A percentile compares a stretch with the other conserved stretches of the same genome.
These are phyloP conservation scores for Botryotinia narcissicola DNA, from an alignment of 2,329 filamentous ascomycete genomes.

Conservation along the genomic window DNA sequence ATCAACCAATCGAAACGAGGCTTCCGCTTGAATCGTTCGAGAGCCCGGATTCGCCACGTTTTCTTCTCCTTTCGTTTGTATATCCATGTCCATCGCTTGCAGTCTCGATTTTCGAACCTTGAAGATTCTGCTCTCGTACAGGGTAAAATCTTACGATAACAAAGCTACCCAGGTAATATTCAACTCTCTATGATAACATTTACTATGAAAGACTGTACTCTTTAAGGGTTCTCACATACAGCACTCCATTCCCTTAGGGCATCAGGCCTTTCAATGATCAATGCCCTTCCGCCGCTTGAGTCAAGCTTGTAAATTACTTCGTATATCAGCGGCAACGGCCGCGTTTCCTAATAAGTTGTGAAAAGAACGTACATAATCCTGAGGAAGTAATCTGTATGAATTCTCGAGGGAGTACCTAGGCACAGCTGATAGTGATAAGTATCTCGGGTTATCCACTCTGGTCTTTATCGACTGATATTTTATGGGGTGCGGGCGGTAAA, in stretches of 20 bases:
- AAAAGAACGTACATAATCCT: background rate
- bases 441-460: background rate
- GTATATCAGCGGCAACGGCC: background rate
- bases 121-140: background rate
- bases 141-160: background rate
- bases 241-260: background rate
- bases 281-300: background rate
- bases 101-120: background rate
- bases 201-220: background rate
- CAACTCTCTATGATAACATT: background rate
- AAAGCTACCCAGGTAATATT: background rate
- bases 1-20: background rate
- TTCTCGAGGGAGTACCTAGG: background rate
- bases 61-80: background rate
- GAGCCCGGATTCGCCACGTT: background rate
- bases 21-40: background rate
- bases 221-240: background rate
- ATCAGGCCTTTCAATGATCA: background rate
- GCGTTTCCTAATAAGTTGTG: too few species aligned
- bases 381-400: background rate
- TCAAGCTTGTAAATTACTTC: background rate
- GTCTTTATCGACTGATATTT: background rate
- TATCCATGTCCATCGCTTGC: background rate
- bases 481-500: background rate
- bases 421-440: background rate